Conservation (phyloP, 306 rosid species). For the Medicago lupulina region DNA sequence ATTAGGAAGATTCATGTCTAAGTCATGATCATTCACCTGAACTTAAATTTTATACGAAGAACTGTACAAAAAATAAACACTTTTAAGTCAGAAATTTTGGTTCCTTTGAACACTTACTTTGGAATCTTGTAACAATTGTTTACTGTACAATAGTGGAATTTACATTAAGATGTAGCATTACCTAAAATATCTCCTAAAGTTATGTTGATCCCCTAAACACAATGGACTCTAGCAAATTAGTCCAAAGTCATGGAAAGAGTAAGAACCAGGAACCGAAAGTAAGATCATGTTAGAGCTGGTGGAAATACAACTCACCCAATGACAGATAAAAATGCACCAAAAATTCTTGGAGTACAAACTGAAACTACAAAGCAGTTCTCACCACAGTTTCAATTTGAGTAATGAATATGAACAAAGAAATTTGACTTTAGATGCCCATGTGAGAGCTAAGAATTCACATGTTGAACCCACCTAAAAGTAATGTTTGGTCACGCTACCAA, state of each 20-base stretch:
- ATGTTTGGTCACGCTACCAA: conserved; percentile 32
- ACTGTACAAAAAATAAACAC: background rate
- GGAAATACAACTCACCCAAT: background rate
- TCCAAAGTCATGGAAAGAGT: conserved; percentile 28
- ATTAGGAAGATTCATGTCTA: too few relatives aligned
- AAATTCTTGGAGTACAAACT: background rate
- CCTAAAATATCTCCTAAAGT: background rate
- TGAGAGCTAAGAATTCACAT: conserved; percentile 15
- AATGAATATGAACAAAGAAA: conserved; percentile 13
- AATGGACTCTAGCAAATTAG: conserved; percentile 15
- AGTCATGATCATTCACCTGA: too few relatives aligned
- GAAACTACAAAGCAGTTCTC: conserved; percentile 1
- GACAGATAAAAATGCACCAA: background rate
- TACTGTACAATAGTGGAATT: background rate
- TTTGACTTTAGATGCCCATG: conserved; percentile 23
- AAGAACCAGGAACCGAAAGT: conserved; percentile 7
- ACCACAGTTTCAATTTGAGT: conserved; percentile 23
- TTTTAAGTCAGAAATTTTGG: background rate
- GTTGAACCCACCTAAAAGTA: conserved; percentile 27
- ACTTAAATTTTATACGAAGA: too few relatives aligned
- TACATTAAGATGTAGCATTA: background rate
- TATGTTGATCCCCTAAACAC: conserved; percentile 11
- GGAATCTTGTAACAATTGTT: background rate
- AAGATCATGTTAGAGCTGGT: conserved; percentile 20
- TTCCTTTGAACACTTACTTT: background rate